phyloP scores from a whole-genome alignment of 2,329 filamentous ascomycete genomes.

The Zymoseptoria brevis region DNA sequence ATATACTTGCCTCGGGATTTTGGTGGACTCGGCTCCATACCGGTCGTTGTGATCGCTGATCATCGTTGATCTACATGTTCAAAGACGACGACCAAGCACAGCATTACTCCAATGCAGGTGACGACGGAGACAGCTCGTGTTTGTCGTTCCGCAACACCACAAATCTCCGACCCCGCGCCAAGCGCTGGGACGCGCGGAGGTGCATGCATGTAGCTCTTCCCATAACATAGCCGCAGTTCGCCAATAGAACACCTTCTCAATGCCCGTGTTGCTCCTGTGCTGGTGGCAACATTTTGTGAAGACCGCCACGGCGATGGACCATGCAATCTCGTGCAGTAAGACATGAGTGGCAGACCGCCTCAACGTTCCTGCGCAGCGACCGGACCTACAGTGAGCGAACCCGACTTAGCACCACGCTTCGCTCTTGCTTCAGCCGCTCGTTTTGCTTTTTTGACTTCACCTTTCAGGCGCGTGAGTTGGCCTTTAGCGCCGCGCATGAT shows the following conservation, averaged over 20 bases:
- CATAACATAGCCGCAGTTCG: background rate
- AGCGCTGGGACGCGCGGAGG: background rate
- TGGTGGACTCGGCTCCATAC: background rate
- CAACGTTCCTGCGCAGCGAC: background rate
- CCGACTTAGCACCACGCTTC: slow-evolving; percentile 18
- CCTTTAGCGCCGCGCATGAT: slow-evolving; percentile 72
- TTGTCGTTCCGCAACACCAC: background rate
- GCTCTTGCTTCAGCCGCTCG: slow-evolving; percentile 41
- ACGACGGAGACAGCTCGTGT: background rate
- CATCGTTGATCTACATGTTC: background rate
- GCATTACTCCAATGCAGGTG: background rate
- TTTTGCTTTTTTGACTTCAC: slow-evolving; percentile 30
- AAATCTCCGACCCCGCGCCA: background rate
- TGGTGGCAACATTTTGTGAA: too few species aligned
- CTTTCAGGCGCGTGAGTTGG: slow-evolving; percentile 40
- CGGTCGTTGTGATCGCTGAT: background rate
- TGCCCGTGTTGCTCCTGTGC: too few species aligned
- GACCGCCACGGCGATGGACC: too few species aligned
- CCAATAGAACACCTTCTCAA: background rate
- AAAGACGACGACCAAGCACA: background rate
- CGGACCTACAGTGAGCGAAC: slow-evolving; percentile 6
- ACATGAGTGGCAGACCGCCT: background rate
- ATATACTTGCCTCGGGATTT: background rate
- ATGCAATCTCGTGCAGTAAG: background rate
- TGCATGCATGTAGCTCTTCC: background rate